Conservation (phyloP, 1,284 basidiomycete genomes). For the Coniophora puteana region DNA sequence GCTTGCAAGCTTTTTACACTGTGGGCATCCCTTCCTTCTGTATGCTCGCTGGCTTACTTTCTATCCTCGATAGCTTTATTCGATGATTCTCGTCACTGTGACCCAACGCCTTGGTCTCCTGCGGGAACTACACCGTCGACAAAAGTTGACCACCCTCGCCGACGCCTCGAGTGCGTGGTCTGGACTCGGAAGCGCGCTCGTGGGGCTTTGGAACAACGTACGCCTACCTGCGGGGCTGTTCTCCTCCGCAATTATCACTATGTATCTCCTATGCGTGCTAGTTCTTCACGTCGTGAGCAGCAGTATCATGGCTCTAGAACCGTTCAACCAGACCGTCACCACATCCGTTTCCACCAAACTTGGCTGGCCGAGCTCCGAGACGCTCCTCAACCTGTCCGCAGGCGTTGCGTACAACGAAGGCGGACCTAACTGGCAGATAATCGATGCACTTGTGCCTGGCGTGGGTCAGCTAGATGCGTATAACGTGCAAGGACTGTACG, state of each 20-base stretch:
- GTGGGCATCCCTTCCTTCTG: too few species aligned
- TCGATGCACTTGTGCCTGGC: not conserved
- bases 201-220: slow-evolving; percentile 4
- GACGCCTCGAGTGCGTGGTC: slow-evolving; percentile 4
- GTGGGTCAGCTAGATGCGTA: not conserved
- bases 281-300: slow-evolving; percentile 4
- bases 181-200: slow-evolving; percentile 4
- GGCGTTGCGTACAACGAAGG: too few species aligned
- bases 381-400: not conserved
- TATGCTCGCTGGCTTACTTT: too few species aligned
- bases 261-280: slow-evolving; percentile 4
- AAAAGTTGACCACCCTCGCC: slow-evolving; percentile 4
- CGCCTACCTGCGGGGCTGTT: slow-evolving; percentile 1
- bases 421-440: too few species aligned
- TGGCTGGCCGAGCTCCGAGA: slow-evolving; percentile 3
- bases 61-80: too few species aligned
- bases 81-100: too few species aligned
- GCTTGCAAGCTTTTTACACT: too few species aligned
- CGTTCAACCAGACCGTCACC: slow-evolving; percentile 1
- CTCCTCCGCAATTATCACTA: too few species aligned
- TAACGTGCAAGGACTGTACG: too few species aligned
- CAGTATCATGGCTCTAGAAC: slow-evolving; percentile 3
- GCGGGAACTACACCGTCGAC: too few species aligned
- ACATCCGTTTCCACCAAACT: not conserved
- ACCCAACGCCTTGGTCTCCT: too few species aligned